These are phyloP conservation scores for Heliamphora exappendiculata DNA, from an alignment of 148 eudicot species.

Conservation along the genomic window DNA sequence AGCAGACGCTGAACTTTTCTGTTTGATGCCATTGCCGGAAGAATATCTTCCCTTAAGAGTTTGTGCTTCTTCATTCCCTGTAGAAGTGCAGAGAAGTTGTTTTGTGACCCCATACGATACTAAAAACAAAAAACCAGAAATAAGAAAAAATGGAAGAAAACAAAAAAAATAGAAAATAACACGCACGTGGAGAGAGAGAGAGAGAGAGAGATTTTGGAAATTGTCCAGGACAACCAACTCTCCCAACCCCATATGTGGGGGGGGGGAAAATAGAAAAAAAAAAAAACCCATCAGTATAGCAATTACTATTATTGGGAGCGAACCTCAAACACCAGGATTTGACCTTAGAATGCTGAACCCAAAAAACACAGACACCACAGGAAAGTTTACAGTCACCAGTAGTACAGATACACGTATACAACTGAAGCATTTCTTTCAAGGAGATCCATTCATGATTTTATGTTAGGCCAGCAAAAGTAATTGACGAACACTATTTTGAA, in stretches of 20 bases:
- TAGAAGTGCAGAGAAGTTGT: conserved; percentile 5
- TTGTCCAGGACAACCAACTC: background rate
- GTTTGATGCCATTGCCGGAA: conserved; percentile 94
- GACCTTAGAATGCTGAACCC: background rate
- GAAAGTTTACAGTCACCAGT: background rate
- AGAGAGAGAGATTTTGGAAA: background rate
- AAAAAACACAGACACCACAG: background rate
- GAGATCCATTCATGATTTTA: no score
- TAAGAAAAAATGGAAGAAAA: no score
- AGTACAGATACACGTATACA: background rate
- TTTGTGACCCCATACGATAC: background rate
- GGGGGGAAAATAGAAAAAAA: no score
- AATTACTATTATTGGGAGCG: no score
- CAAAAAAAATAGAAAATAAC: background rate
- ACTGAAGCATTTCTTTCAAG: background rate
- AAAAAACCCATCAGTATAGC: no score
- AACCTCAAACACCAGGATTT: no score
- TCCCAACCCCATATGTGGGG: background rate
- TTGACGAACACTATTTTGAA: background rate
- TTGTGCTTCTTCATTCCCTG: conserved; percentile 95
- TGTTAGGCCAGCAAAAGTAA: no score
- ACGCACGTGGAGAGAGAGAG: background rate
- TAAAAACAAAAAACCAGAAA: background rate
- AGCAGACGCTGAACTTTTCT: conserved; percentile 86
- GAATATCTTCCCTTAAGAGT: conserved; percentile 86